Percentiles rank a stretch among this genome's conserved stretches.
Conservation (phyloP, 192 early-diverging fungal genomes). For the Podila minutissima region DNA sequence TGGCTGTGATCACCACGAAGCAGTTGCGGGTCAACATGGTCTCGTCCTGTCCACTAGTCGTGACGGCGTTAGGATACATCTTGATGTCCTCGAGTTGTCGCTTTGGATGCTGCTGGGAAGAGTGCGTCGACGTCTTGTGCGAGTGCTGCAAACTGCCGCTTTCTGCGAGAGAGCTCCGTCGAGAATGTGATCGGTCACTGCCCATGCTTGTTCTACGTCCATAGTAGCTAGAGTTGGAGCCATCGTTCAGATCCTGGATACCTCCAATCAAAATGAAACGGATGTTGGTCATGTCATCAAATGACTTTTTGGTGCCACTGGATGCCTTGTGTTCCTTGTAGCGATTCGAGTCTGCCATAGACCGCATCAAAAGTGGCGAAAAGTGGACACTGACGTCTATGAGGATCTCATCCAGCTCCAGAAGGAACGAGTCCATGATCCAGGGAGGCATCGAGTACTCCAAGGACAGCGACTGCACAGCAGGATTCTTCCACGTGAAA, state of each 20-base stretch:
- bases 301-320: slow-evolving; percentile 27
- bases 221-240: slow-evolving; percentile 29
- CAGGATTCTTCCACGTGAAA: slow-evolving; percentile 57
- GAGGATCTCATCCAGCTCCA: slow-evolving; percentile 56
- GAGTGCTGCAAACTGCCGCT: slow-evolving; percentile 45
- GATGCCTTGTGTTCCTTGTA: slow-evolving; percentile 55
- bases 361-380: slow-evolving; percentile 55
- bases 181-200: slow-evolving; percentile 52
- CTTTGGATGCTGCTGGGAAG: slow-evolving; percentile 33
- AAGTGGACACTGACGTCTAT: slow-evolving; percentile 52
- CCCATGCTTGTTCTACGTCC: slow-evolving; percentile 57
- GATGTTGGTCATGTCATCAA: slow-evolving; percentile 44
- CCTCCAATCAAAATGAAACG: slow-evolving; percentile 62
- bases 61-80: slow-evolving; percentile 45
- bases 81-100: slow-evolving; percentile 54
- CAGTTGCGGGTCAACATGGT: slow-evolving; percentile 43
- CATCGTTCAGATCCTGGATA: slow-evolving; percentile 55
- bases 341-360: slow-evolving; percentile 25
- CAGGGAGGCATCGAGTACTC: slow-evolving; percentile 59
- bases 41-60: slow-evolving; percentile 23
- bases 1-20: slow-evolving; percentile 60
- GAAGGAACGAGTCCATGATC: slow-evolving; percentile 61
- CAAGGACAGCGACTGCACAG: slow-evolving; percentile 50
- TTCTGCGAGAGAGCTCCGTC: slow-evolving; percentile 42
- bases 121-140: slow-evolving; percentile 59